These are phyloP conservation scores for Pyropia haitanensis DNA, from an alignment of 23 red algal genomes.

Conservation along the genomic window DNA sequence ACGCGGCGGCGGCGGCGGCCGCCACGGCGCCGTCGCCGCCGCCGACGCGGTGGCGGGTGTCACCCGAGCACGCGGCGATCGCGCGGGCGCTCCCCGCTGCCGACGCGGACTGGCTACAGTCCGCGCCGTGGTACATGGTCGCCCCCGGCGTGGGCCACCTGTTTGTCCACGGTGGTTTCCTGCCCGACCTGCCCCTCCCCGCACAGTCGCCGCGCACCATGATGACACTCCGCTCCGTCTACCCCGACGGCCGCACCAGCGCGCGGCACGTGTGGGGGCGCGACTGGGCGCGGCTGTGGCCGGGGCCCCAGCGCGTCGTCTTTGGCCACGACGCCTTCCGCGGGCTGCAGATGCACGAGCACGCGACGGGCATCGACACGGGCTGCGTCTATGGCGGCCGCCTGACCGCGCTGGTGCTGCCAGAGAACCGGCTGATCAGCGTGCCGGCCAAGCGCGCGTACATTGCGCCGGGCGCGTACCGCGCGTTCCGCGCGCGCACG, in stretches of 20 bases:
- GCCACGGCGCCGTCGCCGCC: no score
- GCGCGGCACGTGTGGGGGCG: constrained; percentile 39
- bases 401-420: constrained; percentile 75
- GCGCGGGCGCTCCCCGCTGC: constrained; percentile 30
- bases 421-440: constrained; percentile 70
- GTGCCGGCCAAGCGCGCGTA: constrained; percentile 80
- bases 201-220: constrained; percentile 85
- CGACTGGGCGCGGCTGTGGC: constrained; percentile 85
- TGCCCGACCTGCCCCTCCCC: constrained; percentile 62
- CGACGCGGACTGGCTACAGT: constrained; percentile 59
- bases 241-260: constrained; percentile 61
- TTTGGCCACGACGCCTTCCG: constrained; percentile 91
- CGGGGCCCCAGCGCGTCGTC: constrained; percentile 75
- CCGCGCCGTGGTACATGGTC: constrained; percentile 83
- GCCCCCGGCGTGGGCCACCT: constrained; percentile 42
- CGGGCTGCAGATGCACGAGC: constrained; percentile 70
- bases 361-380: constrained; percentile 82
- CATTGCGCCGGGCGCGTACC: constrained; percentile 18
- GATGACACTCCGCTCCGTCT: constrained; percentile 92
- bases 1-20: no score
- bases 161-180: constrained; percentile 92
- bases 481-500: constrained; percentile 1
- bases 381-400: constrained; percentile 95
- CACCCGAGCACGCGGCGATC: constrained; percentile 53
- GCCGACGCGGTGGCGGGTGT: no score